phyloP scores from a whole-genome alignment of 2,329 filamentous ascomycete species.

The Drechslerella coelobrocha region DNA sequence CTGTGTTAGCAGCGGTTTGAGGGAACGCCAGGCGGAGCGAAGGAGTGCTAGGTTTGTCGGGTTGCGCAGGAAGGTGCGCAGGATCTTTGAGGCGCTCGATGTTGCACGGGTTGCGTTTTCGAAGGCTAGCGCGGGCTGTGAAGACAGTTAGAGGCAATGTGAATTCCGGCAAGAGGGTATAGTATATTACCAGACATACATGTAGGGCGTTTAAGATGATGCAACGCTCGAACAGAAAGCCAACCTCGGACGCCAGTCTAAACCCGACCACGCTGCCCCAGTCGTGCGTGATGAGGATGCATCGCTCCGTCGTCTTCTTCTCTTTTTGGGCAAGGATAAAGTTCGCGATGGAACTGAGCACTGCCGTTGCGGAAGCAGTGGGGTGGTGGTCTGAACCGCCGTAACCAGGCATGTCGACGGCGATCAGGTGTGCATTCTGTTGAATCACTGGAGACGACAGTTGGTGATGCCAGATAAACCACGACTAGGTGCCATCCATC shows the following conservation, averaged over 20 bases:
- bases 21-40: constrained; percentile 34
- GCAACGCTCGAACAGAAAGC: constrained; percentile 40
- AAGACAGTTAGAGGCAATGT: constrained; percentile 3
- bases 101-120: constrained; percentile 40
- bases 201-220: constrained; percentile 42
- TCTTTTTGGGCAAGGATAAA: constrained; percentile 44
- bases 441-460: constrained; percentile 32
- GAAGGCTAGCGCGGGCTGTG: constrained; percentile 22
- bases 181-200: constrained; percentile 7
- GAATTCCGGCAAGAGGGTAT: no score
- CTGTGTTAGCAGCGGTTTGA: constrained; percentile 31
- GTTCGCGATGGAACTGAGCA: constrained; percentile 28
- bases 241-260: constrained; percentile 38
- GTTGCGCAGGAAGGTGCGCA: constrained; percentile 30
- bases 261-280: constrained; percentile 45
- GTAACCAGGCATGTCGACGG: constrained; percentile 44
- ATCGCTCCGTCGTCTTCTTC: constrained; percentile 29
- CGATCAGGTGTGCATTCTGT: constrained; percentile 44
- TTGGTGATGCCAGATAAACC: constrained; percentile 49
- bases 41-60: constrained; percentile 37
- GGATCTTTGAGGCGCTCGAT: constrained; percentile 35
- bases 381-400: constrained; percentile 38
- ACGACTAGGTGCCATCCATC: constrained; percentile 12
- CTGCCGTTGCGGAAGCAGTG: constrained; percentile 16
- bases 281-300: constrained; percentile 47